A percentile compares a stretch with the other conserved stretches of the same genome.
Evolutionary conservation across 2,329 filamentous ascomycete species (phyloP).

Genomic region (Diplodia corticola): DNA sequence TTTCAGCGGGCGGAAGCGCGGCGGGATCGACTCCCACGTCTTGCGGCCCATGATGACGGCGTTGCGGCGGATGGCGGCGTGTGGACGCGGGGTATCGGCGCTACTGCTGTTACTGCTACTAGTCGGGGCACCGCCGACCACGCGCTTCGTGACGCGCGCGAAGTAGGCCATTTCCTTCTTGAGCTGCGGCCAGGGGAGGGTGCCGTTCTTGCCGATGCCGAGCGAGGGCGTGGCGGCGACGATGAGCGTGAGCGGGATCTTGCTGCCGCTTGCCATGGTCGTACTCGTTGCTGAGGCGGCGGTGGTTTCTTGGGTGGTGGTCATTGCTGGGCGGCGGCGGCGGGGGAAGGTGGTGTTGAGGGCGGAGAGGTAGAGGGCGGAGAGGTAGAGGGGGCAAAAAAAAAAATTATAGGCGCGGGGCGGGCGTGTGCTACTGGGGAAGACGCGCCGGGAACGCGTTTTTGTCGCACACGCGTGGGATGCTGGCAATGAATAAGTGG

Average conservation of each 20-base stretch:
- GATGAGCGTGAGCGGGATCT: conserved; percentile 76
- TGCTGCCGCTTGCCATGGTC: background rate
- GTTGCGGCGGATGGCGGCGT: conserved; percentile 40
- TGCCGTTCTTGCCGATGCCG: conserved; percentile 80
- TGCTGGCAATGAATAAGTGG: conserved; percentile 1
- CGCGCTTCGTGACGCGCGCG: conserved; percentile 78
- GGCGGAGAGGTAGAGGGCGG: background rate
- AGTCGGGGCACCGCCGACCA: conserved; percentile 33
- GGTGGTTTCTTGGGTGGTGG: background rate
- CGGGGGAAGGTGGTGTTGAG: background rate
- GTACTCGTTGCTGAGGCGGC: background rate
- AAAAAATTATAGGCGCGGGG: background rate
- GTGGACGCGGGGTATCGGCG: no score
- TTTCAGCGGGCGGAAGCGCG: conserved; percentile 73
- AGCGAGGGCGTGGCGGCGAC: conserved; percentile 89
- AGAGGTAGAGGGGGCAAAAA: background rate
- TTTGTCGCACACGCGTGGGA: background rate
- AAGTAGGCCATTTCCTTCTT: conserved; percentile 96
- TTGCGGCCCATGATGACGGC: conserved; percentile 97
- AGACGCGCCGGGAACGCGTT: conserved; percentile 17
- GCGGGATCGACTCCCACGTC: conserved; percentile 90
- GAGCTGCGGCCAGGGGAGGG: conserved; percentile 84
- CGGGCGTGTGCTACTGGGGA: background rate
- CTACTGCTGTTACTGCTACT: conserved; percentile 29
- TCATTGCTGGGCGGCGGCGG: background rate